These are phyloP conservation scores for Amanita pallidorosea DNA, from an alignment of 768 basidiomycete species.

Conservation along the genomic window DNA sequence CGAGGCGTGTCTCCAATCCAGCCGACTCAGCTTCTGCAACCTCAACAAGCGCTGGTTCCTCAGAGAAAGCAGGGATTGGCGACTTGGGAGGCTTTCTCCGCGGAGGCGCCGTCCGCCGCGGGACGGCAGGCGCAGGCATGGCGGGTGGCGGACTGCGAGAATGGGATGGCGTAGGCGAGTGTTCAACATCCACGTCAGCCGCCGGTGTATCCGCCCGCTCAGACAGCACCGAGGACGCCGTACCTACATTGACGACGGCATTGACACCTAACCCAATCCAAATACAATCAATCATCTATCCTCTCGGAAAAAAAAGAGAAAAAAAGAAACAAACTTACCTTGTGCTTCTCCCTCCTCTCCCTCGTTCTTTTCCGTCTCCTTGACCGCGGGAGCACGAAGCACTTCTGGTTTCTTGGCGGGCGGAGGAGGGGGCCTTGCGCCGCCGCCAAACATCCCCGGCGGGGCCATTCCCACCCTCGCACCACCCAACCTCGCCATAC, in stretches of 20 bases:
- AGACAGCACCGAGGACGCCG: not conserved
- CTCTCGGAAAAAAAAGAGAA: not conserved
- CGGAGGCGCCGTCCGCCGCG: conserved; percentile 68
- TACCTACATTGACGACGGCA: too few species aligned
- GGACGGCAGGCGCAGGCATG: conserved; percentile 69
- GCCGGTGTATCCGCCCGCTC: not conserved
- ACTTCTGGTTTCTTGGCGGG: conserved; percentile 19
- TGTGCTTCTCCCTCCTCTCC: not conserved
- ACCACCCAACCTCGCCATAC: conserved; percentile 90
- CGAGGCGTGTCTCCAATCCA: not conserved
- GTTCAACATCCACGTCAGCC: not conserved
- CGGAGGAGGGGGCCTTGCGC: conserved; percentile 16
- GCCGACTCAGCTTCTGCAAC: conserved; percentile 1
- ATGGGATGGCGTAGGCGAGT: not conserved
- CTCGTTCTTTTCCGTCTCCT: not conserved
- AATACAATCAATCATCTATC: not conserved
- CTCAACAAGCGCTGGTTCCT: conserved; percentile 5
- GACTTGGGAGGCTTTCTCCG: conserved; percentile 53
- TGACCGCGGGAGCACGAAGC: conserved; percentile 6
- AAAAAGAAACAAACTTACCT: not conserved
- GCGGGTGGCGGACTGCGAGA: conserved; percentile 30
- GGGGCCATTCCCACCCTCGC: conserved; percentile 66
- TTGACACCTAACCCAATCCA: too few species aligned
- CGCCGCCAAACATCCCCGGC: conserved; percentile 56
- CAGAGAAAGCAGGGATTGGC: conserved; percentile 13